A percentile compares a stretch with the other conserved stretches of the same genome.
Conservation (phyloP, 1,284 basidiomycete genomes). For the Boletus semigastroideus region DNA sequence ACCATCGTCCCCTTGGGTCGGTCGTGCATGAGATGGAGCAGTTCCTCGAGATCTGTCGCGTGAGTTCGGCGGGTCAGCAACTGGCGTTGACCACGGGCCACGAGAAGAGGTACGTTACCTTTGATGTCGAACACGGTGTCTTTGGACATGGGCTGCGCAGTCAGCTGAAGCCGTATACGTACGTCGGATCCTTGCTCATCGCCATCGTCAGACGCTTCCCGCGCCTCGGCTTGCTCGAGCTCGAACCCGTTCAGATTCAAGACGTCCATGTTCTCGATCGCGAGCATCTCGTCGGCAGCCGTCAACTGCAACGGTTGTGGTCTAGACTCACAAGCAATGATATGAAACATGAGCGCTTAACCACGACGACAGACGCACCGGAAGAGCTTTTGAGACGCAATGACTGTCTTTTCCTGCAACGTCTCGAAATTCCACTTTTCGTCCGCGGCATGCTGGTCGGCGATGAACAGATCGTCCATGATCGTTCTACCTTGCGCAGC, state of each 20-base stretch:
- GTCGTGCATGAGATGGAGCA: constrained; percentile 84
- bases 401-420: constrained; percentile 83
- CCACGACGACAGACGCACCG: constrained; percentile 51
- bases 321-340: constrained; percentile 41
- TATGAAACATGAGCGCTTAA: too few species aligned
- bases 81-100: too few species aligned
- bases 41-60: constrained; percentile 86
- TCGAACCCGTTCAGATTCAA: constrained; percentile 91
- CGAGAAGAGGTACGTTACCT: constrained; percentile 32
- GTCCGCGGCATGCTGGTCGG: constrained; percentile 89
- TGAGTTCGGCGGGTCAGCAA: constrained; percentile 5
- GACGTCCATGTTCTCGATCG: constrained; percentile 82
- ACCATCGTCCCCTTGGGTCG: constrained; percentile 77
- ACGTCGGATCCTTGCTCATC: neutral
- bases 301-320: constrained; percentile 81
- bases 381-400: constrained; percentile 85
- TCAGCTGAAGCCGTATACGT: constrained; percentile 62
- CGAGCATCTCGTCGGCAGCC: constrained; percentile 88
- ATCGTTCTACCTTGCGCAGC: constrained; percentile 9
- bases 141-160: constrained; percentile 91
- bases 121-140: constrained; percentile 75
- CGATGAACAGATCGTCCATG: constrained; percentile 91
- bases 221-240: constrained; percentile 54
- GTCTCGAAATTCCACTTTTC: constrained; percentile 99
- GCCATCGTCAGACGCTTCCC: constrained; percentile 30